Conservation (phyloP, 192 early-diverging fungal genomes). For the Umbelopsis ramanniana region DNA sequence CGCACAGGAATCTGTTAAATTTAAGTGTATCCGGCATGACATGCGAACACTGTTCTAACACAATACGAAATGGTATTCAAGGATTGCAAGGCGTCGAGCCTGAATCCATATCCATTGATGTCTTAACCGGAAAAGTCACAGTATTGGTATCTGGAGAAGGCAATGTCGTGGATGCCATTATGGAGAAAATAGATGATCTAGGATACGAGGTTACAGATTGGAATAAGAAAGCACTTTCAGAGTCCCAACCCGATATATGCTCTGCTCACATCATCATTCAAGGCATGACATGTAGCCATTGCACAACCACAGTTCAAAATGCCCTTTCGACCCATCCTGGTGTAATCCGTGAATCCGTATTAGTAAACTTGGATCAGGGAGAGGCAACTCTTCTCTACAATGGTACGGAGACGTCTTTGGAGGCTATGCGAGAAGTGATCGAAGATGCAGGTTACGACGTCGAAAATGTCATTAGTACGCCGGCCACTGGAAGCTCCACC, state of each 20-base stretch:
- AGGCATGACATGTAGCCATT: conserved; percentile 42
- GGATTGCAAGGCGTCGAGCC: neutral
- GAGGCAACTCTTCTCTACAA: conserved; percentile 3
- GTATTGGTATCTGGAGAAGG: neutral
- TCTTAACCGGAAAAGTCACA: neutral
- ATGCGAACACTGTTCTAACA: neutral
- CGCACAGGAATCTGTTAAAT: neutral
- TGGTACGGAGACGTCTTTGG: conserved; percentile 7
- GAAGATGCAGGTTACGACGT: conserved; percentile 78
- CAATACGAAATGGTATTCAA: neutral
- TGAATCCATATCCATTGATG: neutral
- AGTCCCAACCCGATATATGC: neutral
- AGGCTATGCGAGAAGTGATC: conserved; percentile 56
- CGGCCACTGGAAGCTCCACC: conserved; percentile 25
- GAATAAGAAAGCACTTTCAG: neutral
- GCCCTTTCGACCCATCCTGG: conserved; percentile 1
- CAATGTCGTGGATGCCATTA: neutral
- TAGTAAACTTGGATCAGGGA: conserved; percentile 22
- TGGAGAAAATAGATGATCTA: conserved; percentile 22
- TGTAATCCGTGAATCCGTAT: conserved; percentile 3
- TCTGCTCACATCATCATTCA: neutral
- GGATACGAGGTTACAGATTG: conserved; percentile 25
- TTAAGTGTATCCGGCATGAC: neutral
- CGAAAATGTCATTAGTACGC: neutral
- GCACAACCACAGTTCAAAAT: conserved; percentile 24